phyloP scores from a whole-genome alignment of 2,329 filamentous ascomycete species.

The Leptographium procerum region DNA sequence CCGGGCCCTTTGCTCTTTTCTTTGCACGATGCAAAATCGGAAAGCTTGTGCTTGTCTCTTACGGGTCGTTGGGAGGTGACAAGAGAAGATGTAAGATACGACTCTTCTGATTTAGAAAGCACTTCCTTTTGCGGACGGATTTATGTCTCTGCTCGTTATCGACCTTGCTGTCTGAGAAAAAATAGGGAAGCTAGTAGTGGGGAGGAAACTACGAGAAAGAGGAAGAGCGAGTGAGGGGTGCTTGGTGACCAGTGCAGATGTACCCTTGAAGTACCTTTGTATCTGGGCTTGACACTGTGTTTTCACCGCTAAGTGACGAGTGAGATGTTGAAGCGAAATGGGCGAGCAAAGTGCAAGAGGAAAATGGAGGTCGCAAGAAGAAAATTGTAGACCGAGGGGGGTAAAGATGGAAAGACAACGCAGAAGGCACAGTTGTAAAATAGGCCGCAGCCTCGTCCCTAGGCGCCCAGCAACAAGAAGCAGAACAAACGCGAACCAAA shows the following conservation, averaged over 20 bases:
- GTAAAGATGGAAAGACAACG: not conserved
- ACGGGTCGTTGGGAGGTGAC: not conserved
- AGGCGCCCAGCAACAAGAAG: not conserved
- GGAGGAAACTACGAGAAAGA: not conserved
- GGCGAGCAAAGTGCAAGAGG: not conserved
- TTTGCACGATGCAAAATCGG: not conserved
- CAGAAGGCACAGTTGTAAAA: not conserved
- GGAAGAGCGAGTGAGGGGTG: slow-evolving; percentile 2
- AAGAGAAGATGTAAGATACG: not conserved
- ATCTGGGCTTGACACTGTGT: not conserved
- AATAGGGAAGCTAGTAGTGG: not conserved
- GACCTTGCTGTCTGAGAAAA: not conserved
- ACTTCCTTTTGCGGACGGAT: not conserved
- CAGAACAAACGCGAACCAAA: not conserved
- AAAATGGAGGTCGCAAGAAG: not conserved
- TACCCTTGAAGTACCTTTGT: not conserved
- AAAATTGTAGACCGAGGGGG: not conserved
- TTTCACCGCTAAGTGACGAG: not conserved
- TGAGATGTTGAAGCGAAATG: too few species aligned
- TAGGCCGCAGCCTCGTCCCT: not conserved
- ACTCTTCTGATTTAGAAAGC: not conserved
- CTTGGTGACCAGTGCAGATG: not conserved
- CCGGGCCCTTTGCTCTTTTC: not conserved
- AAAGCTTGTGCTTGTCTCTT: not conserved
- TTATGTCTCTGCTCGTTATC: not conserved